Conservation (phyloP, 345 rosid species). For the Brassica carinata region DNA sequence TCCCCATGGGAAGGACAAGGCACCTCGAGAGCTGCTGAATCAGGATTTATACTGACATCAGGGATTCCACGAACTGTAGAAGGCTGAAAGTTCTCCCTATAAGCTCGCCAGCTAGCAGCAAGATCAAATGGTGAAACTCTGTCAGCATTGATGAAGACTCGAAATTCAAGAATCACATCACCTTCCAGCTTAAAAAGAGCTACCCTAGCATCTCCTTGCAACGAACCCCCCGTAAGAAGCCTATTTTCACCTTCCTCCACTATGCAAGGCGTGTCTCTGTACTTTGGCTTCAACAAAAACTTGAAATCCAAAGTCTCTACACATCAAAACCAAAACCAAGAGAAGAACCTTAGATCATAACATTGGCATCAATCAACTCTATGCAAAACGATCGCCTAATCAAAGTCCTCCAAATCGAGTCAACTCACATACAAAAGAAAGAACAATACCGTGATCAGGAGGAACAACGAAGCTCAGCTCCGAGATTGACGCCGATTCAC, state of each 20-base stretch:
- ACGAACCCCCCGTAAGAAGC: slow-evolving; percentile 68
- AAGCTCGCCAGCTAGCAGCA: slow-evolving; percentile 99
- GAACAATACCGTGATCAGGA: slow-evolving; percentile 78
- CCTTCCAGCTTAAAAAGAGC: slow-evolving; percentile 68
- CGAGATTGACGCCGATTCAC: slow-evolving; percentile 91
- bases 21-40: slow-evolving; percentile 66
- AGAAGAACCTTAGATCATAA: background rate
- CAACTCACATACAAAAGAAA: background rate
- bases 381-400: background rate
- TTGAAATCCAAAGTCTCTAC: slow-evolving; percentile 96
- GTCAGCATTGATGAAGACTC: slow-evolving; percentile 80
- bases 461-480: slow-evolving; percentile 95
- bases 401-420: background rate
- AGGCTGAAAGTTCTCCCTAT: slow-evolving; percentile 88
- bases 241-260: slow-evolving; percentile 93
- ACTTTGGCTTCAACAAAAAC: slow-evolving; percentile 93
- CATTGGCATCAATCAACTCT: background rate
- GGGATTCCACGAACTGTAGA: slow-evolving; percentile 94
- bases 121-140: slow-evolving; percentile 97
- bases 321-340: background rate
- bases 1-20: slow-evolving; percentile 5
- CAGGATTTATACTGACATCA: slow-evolving; percentile 86
- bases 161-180: slow-evolving; percentile 76
- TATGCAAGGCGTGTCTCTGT: slow-evolving; percentile 57
- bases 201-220: slow-evolving; percentile 81